These are phyloP conservation scores for Coniella vitis DNA, from an alignment of 2,329 filamentous ascomycete genomes.

Conservation along the genomic window DNA sequence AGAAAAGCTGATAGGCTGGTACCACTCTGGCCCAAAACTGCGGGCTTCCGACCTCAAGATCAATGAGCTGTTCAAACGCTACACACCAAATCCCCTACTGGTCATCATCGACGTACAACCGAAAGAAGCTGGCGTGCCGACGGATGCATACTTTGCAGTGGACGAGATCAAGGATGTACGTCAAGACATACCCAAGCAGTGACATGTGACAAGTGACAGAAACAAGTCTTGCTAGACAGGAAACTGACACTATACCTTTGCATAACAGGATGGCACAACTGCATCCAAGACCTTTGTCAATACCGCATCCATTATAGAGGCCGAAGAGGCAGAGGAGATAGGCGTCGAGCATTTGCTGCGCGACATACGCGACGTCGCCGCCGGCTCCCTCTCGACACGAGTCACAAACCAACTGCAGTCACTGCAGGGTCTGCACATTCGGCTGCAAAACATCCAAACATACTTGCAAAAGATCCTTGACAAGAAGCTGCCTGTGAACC, in stretches of 20 bases:
- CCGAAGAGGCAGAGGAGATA: constrained; percentile 97
- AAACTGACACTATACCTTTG: constrained; percentile 11
- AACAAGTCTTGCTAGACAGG: not conserved
- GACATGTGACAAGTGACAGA: not conserved
- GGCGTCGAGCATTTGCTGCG: constrained; percentile 95
- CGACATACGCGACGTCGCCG: constrained; percentile 96
- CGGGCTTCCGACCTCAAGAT: constrained; percentile 95
- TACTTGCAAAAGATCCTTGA: constrained; percentile 96
- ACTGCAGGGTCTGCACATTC: constrained; percentile 88
- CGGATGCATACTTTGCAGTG: constrained; percentile 97
- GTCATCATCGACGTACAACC: constrained; percentile 99
- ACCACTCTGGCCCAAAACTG: constrained; percentile 95
- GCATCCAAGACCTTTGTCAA: constrained; percentile 97
- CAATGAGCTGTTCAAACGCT: constrained; percentile 99
- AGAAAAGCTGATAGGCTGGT: constrained; percentile 99
- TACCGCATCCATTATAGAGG: constrained; percentile 96
- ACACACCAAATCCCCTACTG: constrained; percentile 90
- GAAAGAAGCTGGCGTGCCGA: constrained; percentile 94
- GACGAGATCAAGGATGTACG: constrained; percentile 98
- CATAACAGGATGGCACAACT: constrained; percentile 82
- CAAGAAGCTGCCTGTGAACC: constrained; percentile 88
- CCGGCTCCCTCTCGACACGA: constrained; percentile 90
- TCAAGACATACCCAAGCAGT: constrained; percentile 15
- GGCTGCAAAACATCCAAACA: constrained; percentile 87
- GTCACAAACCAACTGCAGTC: constrained; percentile 98